These are phyloP conservation scores for Coemansia reversa DNA, from an alignment of 192 early-diverging fungal genomes.

Conservation along the genomic window DNA sequence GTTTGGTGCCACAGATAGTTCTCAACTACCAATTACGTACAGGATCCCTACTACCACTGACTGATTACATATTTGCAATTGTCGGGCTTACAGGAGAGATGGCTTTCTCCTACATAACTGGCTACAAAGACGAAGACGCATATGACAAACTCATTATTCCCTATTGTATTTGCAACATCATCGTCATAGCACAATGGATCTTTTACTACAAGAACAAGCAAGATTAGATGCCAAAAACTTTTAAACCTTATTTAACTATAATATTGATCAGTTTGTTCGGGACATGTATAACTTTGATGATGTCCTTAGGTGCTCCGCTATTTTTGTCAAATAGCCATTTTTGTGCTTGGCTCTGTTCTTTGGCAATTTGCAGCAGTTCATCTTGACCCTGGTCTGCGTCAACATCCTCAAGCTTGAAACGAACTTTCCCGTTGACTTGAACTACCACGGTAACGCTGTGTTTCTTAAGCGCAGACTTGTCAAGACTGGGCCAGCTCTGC, in stretches of 20 bases:
- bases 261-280: constrained; percentile 73
- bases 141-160: not conserved
- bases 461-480: constrained; percentile 55
- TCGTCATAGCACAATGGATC: constrained; percentile 9
- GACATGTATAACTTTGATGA: constrained; percentile 65
- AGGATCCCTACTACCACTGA: constrained; percentile 2
- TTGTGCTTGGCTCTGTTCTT: constrained; percentile 37
- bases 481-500: constrained; percentile 59
- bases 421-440: constrained; percentile 76
- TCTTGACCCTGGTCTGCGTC: constrained; percentile 24
- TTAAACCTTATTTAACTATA: constrained; percentile 35
- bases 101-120: not conserved
- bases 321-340: constrained; percentile 62
- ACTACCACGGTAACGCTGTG: constrained; percentile 52
- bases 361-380: constrained; percentile 50
- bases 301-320: constrained; percentile 8
- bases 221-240: not conserved
- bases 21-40: constrained; percentile 14
- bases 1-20: constrained; percentile 12
- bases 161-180: not conserved
- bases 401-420: constrained; percentile 59
- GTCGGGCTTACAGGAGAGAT: not conserved
- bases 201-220: constrained; percentile 18
- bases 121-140: not conserved
- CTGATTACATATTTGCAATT: constrained; percentile 6